These are phyloP conservation scores for Trichophyton simii DNA, from an alignment of 2,329 filamentous ascomycete genomes.

Conservation along the genomic window DNA sequence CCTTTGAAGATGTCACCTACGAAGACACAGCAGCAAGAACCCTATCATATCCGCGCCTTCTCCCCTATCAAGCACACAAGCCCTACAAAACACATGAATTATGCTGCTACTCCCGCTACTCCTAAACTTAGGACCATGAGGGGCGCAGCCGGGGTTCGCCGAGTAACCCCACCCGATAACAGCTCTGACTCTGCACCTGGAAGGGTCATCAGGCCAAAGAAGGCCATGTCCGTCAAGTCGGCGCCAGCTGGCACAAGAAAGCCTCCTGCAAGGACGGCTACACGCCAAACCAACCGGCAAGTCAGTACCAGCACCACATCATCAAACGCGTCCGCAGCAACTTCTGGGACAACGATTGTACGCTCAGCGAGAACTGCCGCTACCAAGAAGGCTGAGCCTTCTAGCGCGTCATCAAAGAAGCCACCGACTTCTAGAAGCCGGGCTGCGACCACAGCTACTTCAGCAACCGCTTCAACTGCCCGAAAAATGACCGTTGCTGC, in stretches of 20 bases:
- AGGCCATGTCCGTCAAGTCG: slow-evolving; percentile 9
- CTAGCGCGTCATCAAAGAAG: slow-evolving; percentile 9
- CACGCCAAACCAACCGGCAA: slow-evolving; percentile 26
- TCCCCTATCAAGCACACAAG: slow-evolving; percentile 50
- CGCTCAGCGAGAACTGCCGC: slow-evolving; percentile 20
- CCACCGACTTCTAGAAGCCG: slow-evolving; percentile 5
- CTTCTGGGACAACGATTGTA: slow-evolving; percentile 28
- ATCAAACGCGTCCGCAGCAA: slow-evolving; percentile 28
- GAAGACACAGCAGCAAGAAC: slow-evolving; percentile 35
- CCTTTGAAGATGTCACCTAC: slow-evolving; percentile 34
- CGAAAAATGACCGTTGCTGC: slow-evolving; percentile 25
- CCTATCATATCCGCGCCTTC: slow-evolving; percentile 45
- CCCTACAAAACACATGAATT: slow-evolving; percentile 19
- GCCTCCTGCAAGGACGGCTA: slow-evolving; percentile 25
- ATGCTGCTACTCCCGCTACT: neutral
- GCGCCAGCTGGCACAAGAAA: slow-evolving; percentile 20
- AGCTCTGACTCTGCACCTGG: slow-evolving; percentile 7
- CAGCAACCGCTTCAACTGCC: slow-evolving; percentile 22
- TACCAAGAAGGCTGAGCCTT: slow-evolving; percentile 21
- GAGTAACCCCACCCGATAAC: slow-evolving; percentile 1
- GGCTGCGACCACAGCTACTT: slow-evolving; percentile 24
- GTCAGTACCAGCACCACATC: slow-evolving; percentile 24
- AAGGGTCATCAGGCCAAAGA: slow-evolving; percentile 3
- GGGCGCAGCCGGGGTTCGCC: slow-evolving; percentile 1
- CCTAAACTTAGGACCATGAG: slow-evolving; percentile 5